Evolutionary conservation across 1,284 basidiomycete species (phyloP).

Genomic region (Hymenochaete sp.): DNA sequence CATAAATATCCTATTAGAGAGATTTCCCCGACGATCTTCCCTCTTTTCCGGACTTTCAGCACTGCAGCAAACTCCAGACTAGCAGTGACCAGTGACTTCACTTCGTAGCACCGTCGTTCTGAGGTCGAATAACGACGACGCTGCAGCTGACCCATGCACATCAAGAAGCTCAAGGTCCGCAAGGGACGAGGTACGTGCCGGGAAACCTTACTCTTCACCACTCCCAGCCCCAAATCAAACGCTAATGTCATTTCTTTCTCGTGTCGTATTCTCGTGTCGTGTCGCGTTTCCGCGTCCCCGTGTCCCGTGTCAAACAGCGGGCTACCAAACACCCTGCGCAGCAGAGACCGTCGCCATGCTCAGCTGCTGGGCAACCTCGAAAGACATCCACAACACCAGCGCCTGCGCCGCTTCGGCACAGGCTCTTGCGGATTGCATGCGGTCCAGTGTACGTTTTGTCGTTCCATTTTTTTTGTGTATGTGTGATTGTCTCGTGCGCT

Average conservation of each 20-base stretch:
- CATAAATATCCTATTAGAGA: neutral
- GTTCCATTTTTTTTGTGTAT: slow-evolving; percentile 4
- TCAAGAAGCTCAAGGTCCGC: slow-evolving; percentile 73
- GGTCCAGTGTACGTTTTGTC: slow-evolving; percentile 56
- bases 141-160: too few relatives aligned
- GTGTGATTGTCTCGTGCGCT: neutral
- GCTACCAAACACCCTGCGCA: slow-evolving; percentile 55
- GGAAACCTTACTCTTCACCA: neutral
- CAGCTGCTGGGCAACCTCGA: slow-evolving; percentile 83
- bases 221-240: too few relatives aligned
- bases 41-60: neutral
- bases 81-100: too few relatives aligned
- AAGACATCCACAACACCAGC: slow-evolving; percentile 56
- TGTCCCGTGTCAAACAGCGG: slow-evolving; percentile 29
- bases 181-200: slow-evolving; percentile 59
- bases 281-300: too few relatives aligned
- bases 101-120: neutral
- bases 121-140: slow-evolving; percentile 24
- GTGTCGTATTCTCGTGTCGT: too few relatives aligned
- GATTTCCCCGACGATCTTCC: slow-evolving; percentile 7
- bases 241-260: too few relatives aligned
- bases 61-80: too few relatives aligned
- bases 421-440: slow-evolving; percentile 79
- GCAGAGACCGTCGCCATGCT: slow-evolving; percentile 77
- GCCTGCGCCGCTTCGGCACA: slow-evolving; percentile 62